phyloP scores from a whole-genome alignment of 768 basidiomycete genomes.

The Clavaria fumosa region DNA sequence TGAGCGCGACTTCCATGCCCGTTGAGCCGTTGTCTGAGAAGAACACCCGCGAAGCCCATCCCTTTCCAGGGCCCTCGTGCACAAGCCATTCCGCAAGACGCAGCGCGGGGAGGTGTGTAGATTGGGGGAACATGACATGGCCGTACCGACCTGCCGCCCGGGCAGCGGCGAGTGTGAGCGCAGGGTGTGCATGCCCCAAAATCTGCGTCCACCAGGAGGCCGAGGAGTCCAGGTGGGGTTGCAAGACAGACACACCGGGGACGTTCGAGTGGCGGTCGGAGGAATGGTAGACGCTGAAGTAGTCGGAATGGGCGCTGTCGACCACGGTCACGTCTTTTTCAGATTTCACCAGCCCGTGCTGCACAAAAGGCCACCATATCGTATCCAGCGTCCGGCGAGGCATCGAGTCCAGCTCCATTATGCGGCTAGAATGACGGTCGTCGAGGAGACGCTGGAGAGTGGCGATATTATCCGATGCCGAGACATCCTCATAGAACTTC shows the following conservation, averaged over 20 bases:
- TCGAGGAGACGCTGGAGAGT: slow-evolving; percentile 50
- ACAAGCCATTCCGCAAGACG: slow-evolving; percentile 69
- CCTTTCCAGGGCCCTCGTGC: slow-evolving; percentile 59
- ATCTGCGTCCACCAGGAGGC: slow-evolving; percentile 99
- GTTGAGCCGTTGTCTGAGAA: slow-evolving; percentile 94
- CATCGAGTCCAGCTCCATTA: slow-evolving; percentile 68
- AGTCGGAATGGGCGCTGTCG: slow-evolving; percentile 79
- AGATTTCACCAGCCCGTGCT: slow-evolving; percentile 58
- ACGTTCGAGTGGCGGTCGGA: slow-evolving; percentile 17
- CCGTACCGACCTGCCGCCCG: slow-evolving; percentile 87
- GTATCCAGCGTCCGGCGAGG: slow-evolving; percentile 57
- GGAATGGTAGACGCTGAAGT: slow-evolving; percentile 72
- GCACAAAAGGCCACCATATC: slow-evolving; percentile 97
- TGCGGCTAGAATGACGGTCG: slow-evolving; percentile 40
- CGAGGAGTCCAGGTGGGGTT: slow-evolving; percentile 72
- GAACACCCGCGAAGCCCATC: slow-evolving; percentile 86
- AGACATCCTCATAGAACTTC: slow-evolving; percentile 45
- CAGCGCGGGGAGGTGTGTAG: slow-evolving; percentile 75
- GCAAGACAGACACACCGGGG: slow-evolving; percentile 26
- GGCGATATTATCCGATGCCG: slow-evolving; percentile 25
- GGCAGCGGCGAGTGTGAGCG: slow-evolving; percentile 75
- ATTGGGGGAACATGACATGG: slow-evolving; percentile 92
- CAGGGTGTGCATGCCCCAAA: slow-evolving; percentile 66
- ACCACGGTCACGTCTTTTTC: slow-evolving; percentile 75
- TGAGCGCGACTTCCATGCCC: slow-evolving; percentile 93